Evolutionary conservation across 768 basidiomycete genomes (phyloP).

Genomic region (Russula dissimulans): DNA sequence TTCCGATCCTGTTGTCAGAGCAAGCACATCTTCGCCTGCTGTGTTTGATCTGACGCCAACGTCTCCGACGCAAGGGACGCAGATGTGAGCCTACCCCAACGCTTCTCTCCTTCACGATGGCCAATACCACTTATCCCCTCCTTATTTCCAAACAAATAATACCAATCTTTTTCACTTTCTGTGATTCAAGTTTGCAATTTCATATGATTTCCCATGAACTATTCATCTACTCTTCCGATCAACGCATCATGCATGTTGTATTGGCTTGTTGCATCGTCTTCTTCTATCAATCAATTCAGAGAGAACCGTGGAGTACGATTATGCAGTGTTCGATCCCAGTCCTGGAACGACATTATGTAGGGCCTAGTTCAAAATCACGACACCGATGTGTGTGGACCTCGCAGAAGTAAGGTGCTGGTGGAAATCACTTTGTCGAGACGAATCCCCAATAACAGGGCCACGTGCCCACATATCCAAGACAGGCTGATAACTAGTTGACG

Average conservation of each 20-base stretch:
- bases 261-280: not conserved
- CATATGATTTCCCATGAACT: conserved; percentile 6
- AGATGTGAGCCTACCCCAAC: not conserved
- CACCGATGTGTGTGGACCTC: not conserved
- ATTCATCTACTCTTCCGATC: not conserved
- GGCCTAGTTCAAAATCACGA: not conserved
- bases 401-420: too few relatives aligned
- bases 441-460: too few relatives aligned
- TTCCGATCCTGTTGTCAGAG: conserved; percentile 6
- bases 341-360: not conserved
- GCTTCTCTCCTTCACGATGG: not conserved
- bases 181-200: conserved; percentile 5
- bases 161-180: not conserved
- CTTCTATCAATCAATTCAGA: conserved; percentile 7
- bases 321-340: not conserved
- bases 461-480: not conserved
- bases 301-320: not conserved
- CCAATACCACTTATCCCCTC: not conserved
- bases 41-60: conserved; percentile 7
- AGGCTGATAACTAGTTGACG: too few relatives aligned
- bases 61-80: not conserved
- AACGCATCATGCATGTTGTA: not conserved
- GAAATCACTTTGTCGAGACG: too few relatives aligned
- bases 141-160: not conserved
- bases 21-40: conserved; percentile 18